phyloP scores from a whole-genome alignment of 2,329 filamentous ascomycete genomes.

The Talaromyces amestolkiae region DNA sequence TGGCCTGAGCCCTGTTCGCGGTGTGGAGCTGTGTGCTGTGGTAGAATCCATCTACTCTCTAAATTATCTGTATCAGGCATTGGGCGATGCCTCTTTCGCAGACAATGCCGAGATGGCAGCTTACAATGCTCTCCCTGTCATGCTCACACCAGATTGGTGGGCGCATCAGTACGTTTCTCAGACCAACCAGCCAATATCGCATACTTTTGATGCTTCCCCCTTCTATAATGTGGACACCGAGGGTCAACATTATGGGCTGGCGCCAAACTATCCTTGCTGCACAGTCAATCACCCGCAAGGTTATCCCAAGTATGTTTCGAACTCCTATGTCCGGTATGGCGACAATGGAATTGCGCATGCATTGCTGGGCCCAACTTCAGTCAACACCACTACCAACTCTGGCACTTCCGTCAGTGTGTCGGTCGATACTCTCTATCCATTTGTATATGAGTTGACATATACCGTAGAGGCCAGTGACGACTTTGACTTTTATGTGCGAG shows the following conservation, averaged over 20 bases:
- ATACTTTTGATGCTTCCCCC: constrained; percentile 41
- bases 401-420: constrained; percentile 41
- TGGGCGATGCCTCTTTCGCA: constrained; percentile 49
- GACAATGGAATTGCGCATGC: constrained; percentile 50
- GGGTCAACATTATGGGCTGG: constrained; percentile 52
- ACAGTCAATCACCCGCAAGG: constrained; percentile 60
- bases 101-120: constrained; percentile 53
- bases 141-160: constrained; percentile 55
- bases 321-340: constrained; percentile 47
- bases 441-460: constrained; percentile 42
- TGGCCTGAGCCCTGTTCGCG: constrained; percentile 43
- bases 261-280: constrained; percentile 55
- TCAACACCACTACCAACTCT: constrained; percentile 39
- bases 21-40: constrained; percentile 52
- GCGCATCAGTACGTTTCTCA: constrained; percentile 56
- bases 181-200: constrained; percentile 53
- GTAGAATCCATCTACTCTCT: constrained; percentile 55
- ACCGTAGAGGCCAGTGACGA: constrained; percentile 34
- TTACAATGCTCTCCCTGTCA: constrained; percentile 56
- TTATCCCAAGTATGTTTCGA: constrained; percentile 55
- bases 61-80: constrained; percentile 50
- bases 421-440: constrained; percentile 54
- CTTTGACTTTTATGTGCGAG: constrained; percentile 48
- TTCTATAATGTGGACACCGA: constrained; percentile 51
- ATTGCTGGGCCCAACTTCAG: constrained; percentile 48